Conservation (phyloP, 345 rosid genomes). For the Euphorbia pulcherrima region DNA sequence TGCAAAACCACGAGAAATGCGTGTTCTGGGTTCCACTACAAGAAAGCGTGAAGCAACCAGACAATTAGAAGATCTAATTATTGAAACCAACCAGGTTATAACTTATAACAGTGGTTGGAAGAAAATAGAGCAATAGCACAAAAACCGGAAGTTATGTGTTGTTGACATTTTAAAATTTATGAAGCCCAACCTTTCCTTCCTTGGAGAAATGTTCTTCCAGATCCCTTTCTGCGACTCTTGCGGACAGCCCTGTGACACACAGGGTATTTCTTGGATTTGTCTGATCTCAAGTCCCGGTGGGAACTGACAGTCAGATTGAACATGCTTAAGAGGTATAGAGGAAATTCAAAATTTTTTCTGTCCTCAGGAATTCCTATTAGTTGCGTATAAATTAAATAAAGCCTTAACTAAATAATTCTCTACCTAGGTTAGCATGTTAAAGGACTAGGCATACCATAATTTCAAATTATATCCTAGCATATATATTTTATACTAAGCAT, state of each 20-base stretch:
- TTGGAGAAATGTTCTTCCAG: conserved; percentile 90
- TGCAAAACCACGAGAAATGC: conserved; percentile 94
- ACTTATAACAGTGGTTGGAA: not conserved
- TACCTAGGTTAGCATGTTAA: too few species aligned
- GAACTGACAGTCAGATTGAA: too few species aligned
- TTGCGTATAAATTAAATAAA: too few species aligned
- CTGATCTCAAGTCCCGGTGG: too few species aligned
- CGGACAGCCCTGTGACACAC: conserved; percentile 91
- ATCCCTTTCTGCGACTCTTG: conserved; percentile 83
- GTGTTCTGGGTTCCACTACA: conserved; percentile 90
- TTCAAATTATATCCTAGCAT: too few species aligned
- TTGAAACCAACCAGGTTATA: not conserved
- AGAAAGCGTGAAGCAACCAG: conserved; percentile 91
- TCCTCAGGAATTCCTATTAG: too few species aligned
- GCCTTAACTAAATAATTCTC: too few species aligned
- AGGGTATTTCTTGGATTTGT: conserved; percentile 77
- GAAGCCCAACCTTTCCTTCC: conserved; percentile 85
- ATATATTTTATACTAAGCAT: too few species aligned
- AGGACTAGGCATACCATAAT: too few species aligned
- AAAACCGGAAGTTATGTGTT: too few species aligned
- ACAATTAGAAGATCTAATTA: conserved; percentile 11
- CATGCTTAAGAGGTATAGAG: too few species aligned
- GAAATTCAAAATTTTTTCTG: too few species aligned
- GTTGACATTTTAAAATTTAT: not conserved
- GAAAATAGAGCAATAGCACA: not conserved